Evolutionary conservation across 1,139 yeast genomes (phyloP).

Genomic region (Hemisphaericaspora xylanilytica): DNA sequence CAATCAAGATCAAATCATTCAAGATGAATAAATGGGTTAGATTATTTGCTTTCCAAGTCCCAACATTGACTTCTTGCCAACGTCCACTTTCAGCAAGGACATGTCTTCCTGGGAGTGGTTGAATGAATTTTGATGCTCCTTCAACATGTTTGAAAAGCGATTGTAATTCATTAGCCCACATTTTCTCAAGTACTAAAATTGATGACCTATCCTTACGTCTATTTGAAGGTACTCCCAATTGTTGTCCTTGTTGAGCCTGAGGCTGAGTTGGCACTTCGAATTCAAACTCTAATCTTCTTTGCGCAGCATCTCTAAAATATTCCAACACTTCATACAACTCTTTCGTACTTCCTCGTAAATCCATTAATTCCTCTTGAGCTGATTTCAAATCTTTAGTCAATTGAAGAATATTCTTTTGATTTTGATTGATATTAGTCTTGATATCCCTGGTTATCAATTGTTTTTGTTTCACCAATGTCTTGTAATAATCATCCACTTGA

Average conservation of each 20-base stretch:
- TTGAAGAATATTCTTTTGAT: constrained; percentile 68
- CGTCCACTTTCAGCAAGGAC: constrained; percentile 76
- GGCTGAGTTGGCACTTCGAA: constrained; percentile 9
- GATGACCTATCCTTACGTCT: constrained; percentile 60
- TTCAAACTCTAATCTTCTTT: constrained; percentile 46
- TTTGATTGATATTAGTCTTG: constrained; percentile 62
- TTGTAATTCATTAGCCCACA: constrained; percentile 78
- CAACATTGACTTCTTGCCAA: constrained; percentile 85
- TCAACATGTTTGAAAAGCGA: constrained; percentile 80
- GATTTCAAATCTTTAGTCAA: constrained; percentile 64
- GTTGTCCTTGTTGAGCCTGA: constrained; percentile 3
- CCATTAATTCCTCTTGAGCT: constrained; percentile 64
- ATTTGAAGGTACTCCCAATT: constrained; percentile 7
- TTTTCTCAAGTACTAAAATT: constrained; percentile 67
- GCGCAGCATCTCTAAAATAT: constrained; percentile 71
- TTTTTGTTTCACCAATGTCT: constrained; percentile 53
- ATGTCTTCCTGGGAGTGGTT: constrained; percentile 79
- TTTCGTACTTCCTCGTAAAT: constrained; percentile 56
- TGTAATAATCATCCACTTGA: constrained; percentile 70
- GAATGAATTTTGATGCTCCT: constrained; percentile 81
- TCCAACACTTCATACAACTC: constrained; percentile 62
- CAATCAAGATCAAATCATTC: constrained; percentile 75
- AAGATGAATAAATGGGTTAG: constrained; percentile 74
- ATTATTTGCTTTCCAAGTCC: constrained; percentile 80
- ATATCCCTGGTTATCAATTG: constrained; percentile 60